Evolutionary conservation across 2,329 filamentous ascomycete genomes (phyloP), one percentile per base, ranked within the genome.

Genomic region (Periconia digitata): DNA sequence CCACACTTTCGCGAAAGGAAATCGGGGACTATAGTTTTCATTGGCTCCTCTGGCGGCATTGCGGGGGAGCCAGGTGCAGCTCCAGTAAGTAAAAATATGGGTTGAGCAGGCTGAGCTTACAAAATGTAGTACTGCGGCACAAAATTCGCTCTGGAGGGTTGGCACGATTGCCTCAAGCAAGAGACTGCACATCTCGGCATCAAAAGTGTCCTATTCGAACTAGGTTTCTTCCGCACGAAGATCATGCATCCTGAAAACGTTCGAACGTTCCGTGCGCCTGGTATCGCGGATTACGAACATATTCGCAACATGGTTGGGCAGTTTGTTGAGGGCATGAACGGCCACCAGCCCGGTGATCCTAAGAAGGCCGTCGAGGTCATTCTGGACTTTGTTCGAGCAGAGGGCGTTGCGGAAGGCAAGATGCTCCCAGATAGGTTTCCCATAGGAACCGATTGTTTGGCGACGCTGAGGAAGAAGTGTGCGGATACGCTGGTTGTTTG

Each of bases 21-120:
- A 17, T 55, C 55, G 5, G 72, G 72, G 1, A 66, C 62, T 3
- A 57, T 82, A 1, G 74, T 75, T 12, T 76, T 73, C 49, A 36
- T 60, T 7, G 53, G 56, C 10, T 56, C 49, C 20, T 27, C 38
- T 17, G 44, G 43, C 38, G 48, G 55, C 18, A 44, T 47, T 43
- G 34, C 37, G 2, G 50, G 53, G 22, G 50, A 55, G 15, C 45
- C 62, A 3, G 59, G 63, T 18, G 63, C 29, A 7, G 35, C 32
- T 6, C 15, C 46, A 13, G 27, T 32, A 32, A 32, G 27, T 32
- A 15, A 13, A 32, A 13, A 13, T 32, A 10, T 3, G n/a, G 12
- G 4, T 4, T 5, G 12, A 6, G 27, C 10, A 12, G n/a, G 3
- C 8, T 32, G 3, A 32, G 27, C 27, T 32, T 6, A 32, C 27